Conservation (phyloP, 345 rosid species). For the Raphanus raphanistrum region DNA sequence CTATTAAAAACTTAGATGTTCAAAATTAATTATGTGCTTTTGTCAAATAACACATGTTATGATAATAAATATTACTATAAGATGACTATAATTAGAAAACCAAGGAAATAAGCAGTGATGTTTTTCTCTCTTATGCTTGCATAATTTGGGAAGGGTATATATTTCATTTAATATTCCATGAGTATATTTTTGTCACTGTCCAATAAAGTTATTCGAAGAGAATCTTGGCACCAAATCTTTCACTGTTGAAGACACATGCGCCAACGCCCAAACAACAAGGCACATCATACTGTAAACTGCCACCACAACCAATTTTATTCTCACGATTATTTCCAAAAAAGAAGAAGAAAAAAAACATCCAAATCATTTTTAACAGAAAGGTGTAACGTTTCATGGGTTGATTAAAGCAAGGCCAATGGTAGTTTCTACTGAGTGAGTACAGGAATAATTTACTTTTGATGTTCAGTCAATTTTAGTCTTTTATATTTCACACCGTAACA, state of each 20-base stretch:
- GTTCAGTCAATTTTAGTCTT: background rate
- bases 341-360: too few relatives aligned
- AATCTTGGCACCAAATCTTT: conserved; percentile 81
- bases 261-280: conserved; percentile 39
- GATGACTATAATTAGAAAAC: conserved; percentile 3
- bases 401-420: too few relatives aligned
- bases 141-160: conserved; percentile 19
- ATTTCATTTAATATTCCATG: conserved; percentile 16
- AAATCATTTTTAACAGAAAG: too few relatives aligned
- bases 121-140: background rate
- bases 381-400: too few relatives aligned
- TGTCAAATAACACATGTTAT: background rate
- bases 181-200: conserved; percentile 37
- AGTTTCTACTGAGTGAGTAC: too few relatives aligned
- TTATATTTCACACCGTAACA: conserved; percentile 18
- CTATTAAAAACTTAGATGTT: background rate
- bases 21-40: background rate
- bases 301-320: conserved; percentile 9
- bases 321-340: too few relatives aligned
- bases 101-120: background rate
- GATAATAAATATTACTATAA: background rate
- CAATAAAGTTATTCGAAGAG: conserved; percentile 72
- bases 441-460: background rate
- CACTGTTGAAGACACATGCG: conserved; percentile 50
- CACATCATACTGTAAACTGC: conserved; percentile 31